Conservation (phyloP, 495 filamentous ascomycete species). For the Penicillium cosmopolitanum region DNA sequence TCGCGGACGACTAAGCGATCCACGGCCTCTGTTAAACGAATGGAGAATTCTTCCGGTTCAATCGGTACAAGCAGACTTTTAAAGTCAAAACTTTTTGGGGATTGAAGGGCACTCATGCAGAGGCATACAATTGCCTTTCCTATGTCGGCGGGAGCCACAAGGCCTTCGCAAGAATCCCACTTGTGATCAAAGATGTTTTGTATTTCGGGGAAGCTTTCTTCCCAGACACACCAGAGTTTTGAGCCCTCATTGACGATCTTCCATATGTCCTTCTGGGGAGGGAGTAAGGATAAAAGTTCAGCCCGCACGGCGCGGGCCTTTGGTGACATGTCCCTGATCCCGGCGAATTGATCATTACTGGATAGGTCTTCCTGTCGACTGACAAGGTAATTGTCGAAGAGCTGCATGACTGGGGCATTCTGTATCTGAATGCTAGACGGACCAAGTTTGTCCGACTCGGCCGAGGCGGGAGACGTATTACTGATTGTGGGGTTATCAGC, state of each 20-base stretch:
- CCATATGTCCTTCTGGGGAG: constrained; percentile 29
- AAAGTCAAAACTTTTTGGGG: constrained; percentile 32
- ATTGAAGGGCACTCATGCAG: constrained; percentile 37
- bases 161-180: constrained; percentile 8
- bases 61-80: constrained; percentile 24
- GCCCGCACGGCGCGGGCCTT: constrained; percentile 32
- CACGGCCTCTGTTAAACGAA: constrained; percentile 38
- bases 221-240: constrained; percentile 37
- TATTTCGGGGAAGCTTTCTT: constrained; percentile 32
- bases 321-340: constrained; percentile 30
- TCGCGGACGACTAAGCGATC: constrained; percentile 49
- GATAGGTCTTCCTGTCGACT: constrained; percentile 34
- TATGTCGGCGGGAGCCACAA: constrained; percentile 35
- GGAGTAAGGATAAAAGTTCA: constrained; percentile 40
- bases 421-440: constrained; percentile 36
- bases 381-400: constrained; percentile 47
- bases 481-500: constrained; percentile 8
- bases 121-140: constrained; percentile 43
- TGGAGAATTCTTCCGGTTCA: constrained; percentile 30
- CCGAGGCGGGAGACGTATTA: constrained; percentile 13
- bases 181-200: constrained; percentile 7
- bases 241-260: constrained; percentile 34
- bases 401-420: constrained; percentile 43
- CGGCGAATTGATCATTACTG: constrained; percentile 29
- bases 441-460: constrained; percentile 26